Conservation (phyloP, 805 yeast genomes). For the Cyberlindnera subsufficiens region DNA sequence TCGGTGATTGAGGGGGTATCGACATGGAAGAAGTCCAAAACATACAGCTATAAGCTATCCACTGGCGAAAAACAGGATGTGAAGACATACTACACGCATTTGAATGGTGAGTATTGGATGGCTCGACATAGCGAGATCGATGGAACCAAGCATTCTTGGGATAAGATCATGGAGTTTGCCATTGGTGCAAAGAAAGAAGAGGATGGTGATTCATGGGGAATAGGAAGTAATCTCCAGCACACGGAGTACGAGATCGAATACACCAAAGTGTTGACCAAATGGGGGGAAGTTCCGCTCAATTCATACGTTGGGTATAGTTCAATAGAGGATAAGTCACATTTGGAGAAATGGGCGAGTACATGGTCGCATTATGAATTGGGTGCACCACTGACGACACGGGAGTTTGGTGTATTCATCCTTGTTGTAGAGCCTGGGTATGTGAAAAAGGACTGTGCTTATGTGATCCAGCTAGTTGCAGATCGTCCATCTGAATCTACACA, state of each 20-base stretch:
- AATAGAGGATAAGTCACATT: constrained; percentile 3
- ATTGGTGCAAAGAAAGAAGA: constrained; percentile 23
- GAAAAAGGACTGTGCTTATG: constrained; percentile 22
- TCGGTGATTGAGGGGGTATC: constrained; percentile 19
- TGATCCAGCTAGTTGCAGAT: constrained; percentile 29
- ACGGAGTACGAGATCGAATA: constrained; percentile 29
- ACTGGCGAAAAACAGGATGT: constrained; percentile 24
- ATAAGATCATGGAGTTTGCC: constrained; percentile 22
- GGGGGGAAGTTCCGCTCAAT: constrained; percentile 20
- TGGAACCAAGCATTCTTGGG: constrained; percentile 19
- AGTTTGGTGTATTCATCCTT: constrained; percentile 31
- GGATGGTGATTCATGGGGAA: constrained; percentile 4
- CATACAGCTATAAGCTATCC: constrained; percentile 22
- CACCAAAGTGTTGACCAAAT: constrained; percentile 27
- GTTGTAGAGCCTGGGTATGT: constrained; percentile 21
- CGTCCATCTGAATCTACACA: constrained; percentile 17
- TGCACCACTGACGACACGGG: constrained; percentile 29
- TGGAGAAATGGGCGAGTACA: constrained; percentile 24
- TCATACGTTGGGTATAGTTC: constrained; percentile 12
- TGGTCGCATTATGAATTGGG: constrained; percentile 32
- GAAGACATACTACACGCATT: constrained; percentile 25
- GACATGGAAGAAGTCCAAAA: constrained; percentile 29
- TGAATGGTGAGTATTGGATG: constrained; percentile 29
- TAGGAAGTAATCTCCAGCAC: constrained; percentile 25
- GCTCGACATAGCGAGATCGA: constrained; percentile 26